Evolutionary conservation across 805 yeast genomes (phyloP).

Genomic region (Ogataea nitratoaversa): DNA sequence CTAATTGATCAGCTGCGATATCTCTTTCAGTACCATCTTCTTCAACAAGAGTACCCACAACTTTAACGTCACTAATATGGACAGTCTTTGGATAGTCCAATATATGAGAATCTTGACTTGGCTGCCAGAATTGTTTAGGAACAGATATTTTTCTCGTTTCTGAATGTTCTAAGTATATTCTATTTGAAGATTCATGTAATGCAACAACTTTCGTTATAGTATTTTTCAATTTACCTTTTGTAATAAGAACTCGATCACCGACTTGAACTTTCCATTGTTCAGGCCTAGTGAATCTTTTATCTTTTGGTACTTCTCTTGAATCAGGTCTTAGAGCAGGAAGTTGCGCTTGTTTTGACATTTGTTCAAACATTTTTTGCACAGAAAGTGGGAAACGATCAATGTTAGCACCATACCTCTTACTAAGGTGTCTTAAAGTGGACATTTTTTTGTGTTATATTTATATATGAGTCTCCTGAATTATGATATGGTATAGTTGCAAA

Average conservation of each 20-base stretch:
- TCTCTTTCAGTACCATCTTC: slow-evolving; percentile 60
- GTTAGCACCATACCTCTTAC: slow-evolving; percentile 30
- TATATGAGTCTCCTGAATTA: too few species aligned
- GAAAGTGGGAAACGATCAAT: slow-evolving; percentile 28
- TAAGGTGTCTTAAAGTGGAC: slow-evolving; percentile 18
- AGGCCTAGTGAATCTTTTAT: slow-evolving; percentile 35
- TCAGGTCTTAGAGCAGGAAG: slow-evolving; percentile 30
- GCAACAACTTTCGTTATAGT: slow-evolving; percentile 63
- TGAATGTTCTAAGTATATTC: slow-evolving; percentile 64
- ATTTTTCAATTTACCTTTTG: slow-evolving; percentile 71
- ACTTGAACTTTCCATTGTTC: slow-evolving; percentile 58
- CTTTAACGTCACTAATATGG: slow-evolving; percentile 55
- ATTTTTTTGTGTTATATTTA: slow-evolving; percentile 1
- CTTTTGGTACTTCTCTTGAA: slow-evolving; percentile 27
- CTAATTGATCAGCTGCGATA: slow-evolving; percentile 75
- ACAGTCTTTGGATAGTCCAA: slow-evolving; percentile 64
- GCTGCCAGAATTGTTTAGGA: slow-evolving; percentile 71
- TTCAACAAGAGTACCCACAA: slow-evolving; percentile 73
- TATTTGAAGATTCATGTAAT: slow-evolving; percentile 56
- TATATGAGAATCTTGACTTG: slow-evolving; percentile 67
- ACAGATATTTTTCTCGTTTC: slow-evolving; percentile 58
- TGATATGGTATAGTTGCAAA: too few species aligned
- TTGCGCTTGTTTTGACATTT: slow-evolving; percentile 25
- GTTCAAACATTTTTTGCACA: slow-evolving; percentile 26
- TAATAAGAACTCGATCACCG: slow-evolving; percentile 75